phyloP scores from a whole-genome alignment of 805 yeast species.

The Ogataea paraovalis region DNA sequence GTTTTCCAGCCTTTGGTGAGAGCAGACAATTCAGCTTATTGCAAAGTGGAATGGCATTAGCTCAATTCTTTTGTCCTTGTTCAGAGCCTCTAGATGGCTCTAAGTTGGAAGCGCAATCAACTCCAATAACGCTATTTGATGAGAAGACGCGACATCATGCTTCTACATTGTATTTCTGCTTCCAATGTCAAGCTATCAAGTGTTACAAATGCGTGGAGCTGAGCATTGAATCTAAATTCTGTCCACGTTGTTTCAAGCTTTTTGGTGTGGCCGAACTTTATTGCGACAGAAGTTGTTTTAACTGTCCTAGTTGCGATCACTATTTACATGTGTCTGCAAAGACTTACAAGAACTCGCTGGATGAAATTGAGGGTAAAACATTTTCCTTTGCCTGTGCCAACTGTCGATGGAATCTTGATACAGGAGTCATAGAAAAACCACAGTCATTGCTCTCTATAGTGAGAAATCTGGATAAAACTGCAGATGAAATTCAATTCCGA shows the following conservation, averaged over 20 bases:
- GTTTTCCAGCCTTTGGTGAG: no score
- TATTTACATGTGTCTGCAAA: slow-evolving; percentile 17
- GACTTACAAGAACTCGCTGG: slow-evolving; percentile 9
- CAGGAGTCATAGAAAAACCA: slow-evolving; percentile 39
- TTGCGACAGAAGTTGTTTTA: slow-evolving; percentile 32
- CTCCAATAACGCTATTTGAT: slow-evolving; percentile 18
- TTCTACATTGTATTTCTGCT: slow-evolving; percentile 25
- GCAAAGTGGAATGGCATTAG: no score
- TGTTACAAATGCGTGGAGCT: slow-evolving; percentile 27
- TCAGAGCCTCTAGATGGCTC: slow-evolving; percentile 4
- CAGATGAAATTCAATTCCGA: slow-evolving; percentile 10
- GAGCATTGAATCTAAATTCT: slow-evolving; percentile 21
- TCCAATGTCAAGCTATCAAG: slow-evolving; percentile 23
- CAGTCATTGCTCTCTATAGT: slow-evolving; percentile 34
- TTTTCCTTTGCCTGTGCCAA: slow-evolving; percentile 37
- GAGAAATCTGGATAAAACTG: slow-evolving; percentile 9
- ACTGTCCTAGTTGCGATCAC: slow-evolving; percentile 30
- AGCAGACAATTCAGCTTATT: no score
- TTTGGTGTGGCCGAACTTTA: slow-evolving; percentile 5
- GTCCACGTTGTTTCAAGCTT: slow-evolving; percentile 25
- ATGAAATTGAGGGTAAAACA: slow-evolving; percentile 26
- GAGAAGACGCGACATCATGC: slow-evolving; percentile 10
- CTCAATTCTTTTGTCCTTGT: slow-evolving; percentile 12
- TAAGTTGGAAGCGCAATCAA: background rate
- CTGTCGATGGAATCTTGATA: slow-evolving; percentile 34